Percentiles rank a stretch among this genome's conserved stretches.
Evolutionary conservation across 352 stramenopile genomes (phyloP).

Genomic region (Poterioochromonas sp.): DNA sequence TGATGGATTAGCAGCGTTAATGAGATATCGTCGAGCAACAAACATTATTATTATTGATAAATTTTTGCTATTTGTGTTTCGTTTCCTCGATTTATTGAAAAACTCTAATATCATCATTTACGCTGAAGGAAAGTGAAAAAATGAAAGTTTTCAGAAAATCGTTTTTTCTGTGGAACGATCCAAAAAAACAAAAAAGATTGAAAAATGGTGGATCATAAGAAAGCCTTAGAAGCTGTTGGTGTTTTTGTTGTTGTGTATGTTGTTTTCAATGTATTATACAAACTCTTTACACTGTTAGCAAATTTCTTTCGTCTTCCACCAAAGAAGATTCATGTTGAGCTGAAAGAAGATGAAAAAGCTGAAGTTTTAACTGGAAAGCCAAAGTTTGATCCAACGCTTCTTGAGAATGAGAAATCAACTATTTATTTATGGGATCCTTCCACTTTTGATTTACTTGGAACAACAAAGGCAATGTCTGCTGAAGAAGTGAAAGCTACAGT

Average conservation of each 20-base stretch:
- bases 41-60: not conserved
- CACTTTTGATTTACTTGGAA: constrained; percentile 53
- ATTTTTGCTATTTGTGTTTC: not conserved
- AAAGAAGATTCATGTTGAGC: constrained; percentile 4
- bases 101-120: too few species aligned
- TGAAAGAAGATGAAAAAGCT: not conserved
- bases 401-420: not conserved
- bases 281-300: too few species aligned
- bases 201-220: not conserved
- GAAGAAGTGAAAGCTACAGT: constrained; percentile 55
- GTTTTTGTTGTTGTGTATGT: not conserved
- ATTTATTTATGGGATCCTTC: constrained; percentile 51
- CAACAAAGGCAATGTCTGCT: constrained; percentile 55
- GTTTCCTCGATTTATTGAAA: too few species aligned
- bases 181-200: not conserved
- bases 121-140: too few species aligned
- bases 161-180: not conserved
- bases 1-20: not conserved
- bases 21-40: too few species aligned
- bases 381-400: constrained; percentile 14
- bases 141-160: not conserved
- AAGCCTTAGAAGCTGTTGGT: not conserved
- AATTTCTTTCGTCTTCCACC: too few species aligned
- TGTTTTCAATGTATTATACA: too few species aligned
- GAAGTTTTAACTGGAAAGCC: constrained; percentile 1